A percentile compares a stretch with the other conserved stretches of the same genome.
These are phyloP conservation scores for Epichloe elymi DNA, from an alignment of 2,329 filamentous ascomycete species.

Conservation along the genomic window DNA sequence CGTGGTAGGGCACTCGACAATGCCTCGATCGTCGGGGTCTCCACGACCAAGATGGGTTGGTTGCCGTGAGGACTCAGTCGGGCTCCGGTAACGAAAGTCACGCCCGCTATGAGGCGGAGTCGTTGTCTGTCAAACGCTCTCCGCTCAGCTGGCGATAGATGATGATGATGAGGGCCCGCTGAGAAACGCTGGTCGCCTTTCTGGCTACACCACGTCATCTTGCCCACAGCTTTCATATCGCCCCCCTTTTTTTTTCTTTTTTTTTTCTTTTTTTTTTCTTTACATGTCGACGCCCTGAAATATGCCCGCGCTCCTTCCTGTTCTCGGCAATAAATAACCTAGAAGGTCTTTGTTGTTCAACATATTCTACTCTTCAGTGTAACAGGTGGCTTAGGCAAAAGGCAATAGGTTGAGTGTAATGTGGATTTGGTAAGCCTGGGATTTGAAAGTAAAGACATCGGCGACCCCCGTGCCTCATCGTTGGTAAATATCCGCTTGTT, in stretches of 20 bases:
- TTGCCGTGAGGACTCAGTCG: neutral
- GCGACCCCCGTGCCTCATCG: neutral
- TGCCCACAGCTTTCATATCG: neutral
- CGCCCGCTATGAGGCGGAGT: slow-evolving; percentile 1
- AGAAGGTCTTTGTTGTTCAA: neutral
- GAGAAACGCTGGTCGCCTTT: neutral
- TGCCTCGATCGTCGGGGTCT: neutral
- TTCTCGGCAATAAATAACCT: neutral
- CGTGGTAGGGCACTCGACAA: neutral
- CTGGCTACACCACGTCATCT: neutral
- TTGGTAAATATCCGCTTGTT: neutral
- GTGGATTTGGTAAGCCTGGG: neutral
- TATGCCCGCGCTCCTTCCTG: neutral
- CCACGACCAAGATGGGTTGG: neutral
- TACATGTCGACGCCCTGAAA: neutral
- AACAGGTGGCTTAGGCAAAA: neutral
- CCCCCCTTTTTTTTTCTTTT: neutral
- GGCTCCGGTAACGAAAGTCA: neutral
- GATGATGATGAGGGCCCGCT: neutral
- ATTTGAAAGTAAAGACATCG: neutral
- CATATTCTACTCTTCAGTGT: neutral
- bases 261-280: neutral
- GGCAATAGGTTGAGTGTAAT: neutral
- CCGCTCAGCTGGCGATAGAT: neutral
- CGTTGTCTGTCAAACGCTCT: neutral